phyloP scores from a whole-genome alignment of 2,329 filamentous ascomycete species.

The Penicillium sp. region DNA sequence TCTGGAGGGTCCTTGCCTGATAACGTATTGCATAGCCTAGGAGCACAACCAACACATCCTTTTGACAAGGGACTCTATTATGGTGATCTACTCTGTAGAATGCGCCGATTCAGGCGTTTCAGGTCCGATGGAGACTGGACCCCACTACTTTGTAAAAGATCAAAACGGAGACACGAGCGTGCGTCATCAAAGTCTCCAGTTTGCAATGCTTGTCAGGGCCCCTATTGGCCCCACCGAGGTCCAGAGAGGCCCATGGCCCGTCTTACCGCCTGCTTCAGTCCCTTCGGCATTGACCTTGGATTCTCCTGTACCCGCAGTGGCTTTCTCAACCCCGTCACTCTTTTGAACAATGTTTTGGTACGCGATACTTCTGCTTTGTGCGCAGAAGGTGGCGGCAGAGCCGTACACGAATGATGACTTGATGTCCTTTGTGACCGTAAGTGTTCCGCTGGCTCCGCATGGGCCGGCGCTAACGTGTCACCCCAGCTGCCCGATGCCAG shows the following conservation, averaged over 20 bases:
- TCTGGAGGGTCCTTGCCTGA: not conserved
- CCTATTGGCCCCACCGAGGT: conserved; percentile 4
- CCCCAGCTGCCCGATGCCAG: conserved; percentile 25
- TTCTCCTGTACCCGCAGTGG: conserved; percentile 7
- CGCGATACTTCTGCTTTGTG: conserved; percentile 9
- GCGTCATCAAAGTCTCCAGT: not conserved
- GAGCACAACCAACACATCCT: not conserved
- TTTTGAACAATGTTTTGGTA: conserved; percentile 16
- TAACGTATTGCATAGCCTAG: not conserved
- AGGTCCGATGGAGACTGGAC: no score
- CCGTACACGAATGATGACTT: conserved; percentile 15
- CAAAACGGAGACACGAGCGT: not conserved
- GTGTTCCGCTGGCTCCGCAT: not conserved
- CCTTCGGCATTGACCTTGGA: not conserved
- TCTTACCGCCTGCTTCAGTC: not conserved
- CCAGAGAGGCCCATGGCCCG: not conserved
- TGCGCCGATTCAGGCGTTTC: no score
- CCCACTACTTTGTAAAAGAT: no score
- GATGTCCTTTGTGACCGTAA: conserved; percentile 20
- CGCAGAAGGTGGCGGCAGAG: conserved; percentile 14
- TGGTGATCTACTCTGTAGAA: no score
- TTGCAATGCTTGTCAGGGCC: conserved; percentile 1
- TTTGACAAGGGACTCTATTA: not conserved
- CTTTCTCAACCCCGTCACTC: conserved; percentile 12
- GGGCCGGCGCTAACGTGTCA: not conserved